These are phyloP conservation scores for Ogataea pini DNA, from an alignment of 805 yeast species.

Conservation along the genomic window DNA sequence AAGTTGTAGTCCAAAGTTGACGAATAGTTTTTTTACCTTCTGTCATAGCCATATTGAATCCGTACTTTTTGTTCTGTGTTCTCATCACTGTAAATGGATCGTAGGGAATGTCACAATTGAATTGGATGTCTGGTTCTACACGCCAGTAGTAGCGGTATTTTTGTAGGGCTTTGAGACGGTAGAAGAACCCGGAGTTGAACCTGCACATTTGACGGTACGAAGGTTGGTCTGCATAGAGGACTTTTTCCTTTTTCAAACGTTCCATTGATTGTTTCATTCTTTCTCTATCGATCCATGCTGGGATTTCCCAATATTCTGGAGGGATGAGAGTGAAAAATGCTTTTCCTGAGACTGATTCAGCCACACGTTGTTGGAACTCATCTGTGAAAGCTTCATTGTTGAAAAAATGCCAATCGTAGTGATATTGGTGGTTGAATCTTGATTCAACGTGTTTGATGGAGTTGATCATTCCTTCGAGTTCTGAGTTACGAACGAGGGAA, in stretches of 20 bases:
- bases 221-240: slow-evolving; percentile 59
- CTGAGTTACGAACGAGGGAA: slow-evolving; percentile 43
- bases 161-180: slow-evolving; percentile 45
- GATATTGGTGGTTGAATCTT: slow-evolving; percentile 39
- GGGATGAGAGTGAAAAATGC: slow-evolving; percentile 47
- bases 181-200: slow-evolving; percentile 52
- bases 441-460: slow-evolving; percentile 40
- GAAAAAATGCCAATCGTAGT: slow-evolving; percentile 48
- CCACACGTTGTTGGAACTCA: slow-evolving; percentile 35
- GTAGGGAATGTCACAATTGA: slow-evolving; percentile 48
- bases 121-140: slow-evolving; percentile 53
- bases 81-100: slow-evolving; percentile 53
- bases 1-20: slow-evolving; percentile 49
- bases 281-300: slow-evolving; percentile 41
- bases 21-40: slow-evolving; percentile 50
- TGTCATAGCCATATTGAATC: slow-evolving; percentile 50
- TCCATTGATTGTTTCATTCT: slow-evolving; percentile 34
- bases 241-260: slow-evolving; percentile 30
- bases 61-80: slow-evolving; percentile 47
- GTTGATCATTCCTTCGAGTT: slow-evolving; percentile 37
- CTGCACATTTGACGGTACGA: slow-evolving; percentile 72
- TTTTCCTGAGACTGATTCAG: slow-evolving; percentile 39
- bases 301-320: slow-evolving; percentile 48
- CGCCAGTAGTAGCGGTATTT: slow-evolving; percentile 59
- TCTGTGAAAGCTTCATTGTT: slow-evolving; percentile 47